These are phyloP conservation scores for Aspergillus neotritici DNA, from an alignment of 2,329 filamentous ascomycete species.

Conservation along the genomic window DNA sequence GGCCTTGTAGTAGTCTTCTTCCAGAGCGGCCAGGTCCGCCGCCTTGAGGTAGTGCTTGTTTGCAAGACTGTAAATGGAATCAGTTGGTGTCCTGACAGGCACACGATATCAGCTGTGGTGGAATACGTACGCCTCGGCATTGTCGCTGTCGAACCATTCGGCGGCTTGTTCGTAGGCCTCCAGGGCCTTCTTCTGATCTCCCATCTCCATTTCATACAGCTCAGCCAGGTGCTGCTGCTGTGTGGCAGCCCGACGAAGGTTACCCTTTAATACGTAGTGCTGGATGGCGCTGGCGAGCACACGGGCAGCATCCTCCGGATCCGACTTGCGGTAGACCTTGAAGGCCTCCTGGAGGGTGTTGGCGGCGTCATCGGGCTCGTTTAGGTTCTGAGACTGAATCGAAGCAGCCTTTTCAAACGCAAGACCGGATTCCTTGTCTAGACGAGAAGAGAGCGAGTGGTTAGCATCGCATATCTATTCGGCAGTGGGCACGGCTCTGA, in stretches of 20 bases:
- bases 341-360: slow-evolving; percentile 86
- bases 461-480: neutral
- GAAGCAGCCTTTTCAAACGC: slow-evolving; percentile 82
- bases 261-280: slow-evolving; percentile 83
- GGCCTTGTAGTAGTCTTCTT: slow-evolving; percentile 77
- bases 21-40: slow-evolving; percentile 76
- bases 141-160: slow-evolving; percentile 82
- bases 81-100: neutral
- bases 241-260: slow-evolving; percentile 82
- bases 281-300: slow-evolving; percentile 74
- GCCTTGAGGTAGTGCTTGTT: slow-evolving; percentile 94
- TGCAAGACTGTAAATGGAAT: slow-evolving; percentile 56
- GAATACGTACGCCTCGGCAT: slow-evolving; percentile 63
- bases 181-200: slow-evolving; percentile 70
- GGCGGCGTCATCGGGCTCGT: slow-evolving; percentile 87
- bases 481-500: neutral
- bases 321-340: slow-evolving; percentile 85
- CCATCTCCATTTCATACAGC: slow-evolving; percentile 74
- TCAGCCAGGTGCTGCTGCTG: slow-evolving; percentile 87
- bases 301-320: slow-evolving; percentile 74
- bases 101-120: neutral
- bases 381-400: slow-evolving; percentile 73
- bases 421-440: slow-evolving; percentile 78
- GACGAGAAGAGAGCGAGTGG: neutral
- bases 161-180: slow-evolving; percentile 81